These are phyloP conservation scores for Yarrowia sp. DNA, from an alignment of 805 yeast genomes.

Conservation along the genomic window DNA sequence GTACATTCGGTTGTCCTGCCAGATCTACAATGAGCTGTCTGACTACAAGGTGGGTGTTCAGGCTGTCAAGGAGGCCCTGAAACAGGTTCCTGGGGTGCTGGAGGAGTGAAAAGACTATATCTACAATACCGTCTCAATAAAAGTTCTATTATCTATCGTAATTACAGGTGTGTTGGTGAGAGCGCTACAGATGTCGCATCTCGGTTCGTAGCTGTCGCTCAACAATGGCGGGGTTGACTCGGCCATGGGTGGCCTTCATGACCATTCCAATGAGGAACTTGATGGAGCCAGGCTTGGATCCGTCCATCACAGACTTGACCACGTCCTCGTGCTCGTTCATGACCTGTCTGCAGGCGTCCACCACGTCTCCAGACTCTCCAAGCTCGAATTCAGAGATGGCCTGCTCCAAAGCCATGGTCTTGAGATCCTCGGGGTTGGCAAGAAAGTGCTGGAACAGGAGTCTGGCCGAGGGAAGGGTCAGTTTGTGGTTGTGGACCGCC, in stretches of 20 bases:
- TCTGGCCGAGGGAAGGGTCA: conserved; percentile 75
- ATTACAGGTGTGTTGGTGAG: neutral
- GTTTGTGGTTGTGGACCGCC: conserved; percentile 54
- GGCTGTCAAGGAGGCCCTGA: conserved; percentile 50
- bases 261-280: conserved; percentile 84
- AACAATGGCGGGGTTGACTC: conserved; percentile 50
- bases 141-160: neutral
- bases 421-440: conserved; percentile 55
- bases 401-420: conserved; percentile 48
- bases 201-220: conserved; percentile 35
- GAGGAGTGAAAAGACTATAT: neutral
- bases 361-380: conserved; percentile 45
- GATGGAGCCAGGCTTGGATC: conserved; percentile 68
- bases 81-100: conserved; percentile 9
- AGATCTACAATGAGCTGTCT: conserved; percentile 61
- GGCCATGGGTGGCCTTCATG: conserved; percentile 80
- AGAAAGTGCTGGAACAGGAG: conserved; percentile 68
- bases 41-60: conserved; percentile 61
- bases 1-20: conserved; percentile 64
- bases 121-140: too few relatives aligned
- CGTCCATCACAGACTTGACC: conserved; percentile 61
- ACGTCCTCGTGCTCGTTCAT: conserved; percentile 59
- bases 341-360: conserved; percentile 56
- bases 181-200: neutral
- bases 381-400: conserved; percentile 60